Conservation (phyloP, 345 rosid genomes). For the Eucalyptus dawsonii region DNA sequence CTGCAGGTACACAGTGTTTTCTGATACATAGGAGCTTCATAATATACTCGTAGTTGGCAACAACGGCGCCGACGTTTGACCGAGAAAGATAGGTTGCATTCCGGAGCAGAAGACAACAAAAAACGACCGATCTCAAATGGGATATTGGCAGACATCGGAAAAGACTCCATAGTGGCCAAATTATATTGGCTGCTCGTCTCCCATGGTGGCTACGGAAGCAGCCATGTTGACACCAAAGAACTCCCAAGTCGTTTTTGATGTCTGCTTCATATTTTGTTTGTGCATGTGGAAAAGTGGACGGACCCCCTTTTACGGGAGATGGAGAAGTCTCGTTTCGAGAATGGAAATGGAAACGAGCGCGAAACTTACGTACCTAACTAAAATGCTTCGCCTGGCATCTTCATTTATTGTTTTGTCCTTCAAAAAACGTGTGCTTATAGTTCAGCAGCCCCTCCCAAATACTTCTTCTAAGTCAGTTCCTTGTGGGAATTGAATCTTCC, state of each 20-base stretch:
- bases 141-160: not conserved
- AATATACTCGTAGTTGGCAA: not conserved
- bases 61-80: not conserved
- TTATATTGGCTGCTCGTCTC: not conserved
- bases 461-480: not conserved
- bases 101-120: not conserved
- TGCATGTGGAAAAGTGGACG: not conserved
- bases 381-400: not conserved
- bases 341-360: not conserved
- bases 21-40: not conserved
- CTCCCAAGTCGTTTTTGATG: not conserved
- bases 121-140: not conserved
- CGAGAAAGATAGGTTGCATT: not conserved
- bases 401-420: not conserved
- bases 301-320: not conserved
- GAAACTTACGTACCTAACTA: not conserved
- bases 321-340: not conserved
- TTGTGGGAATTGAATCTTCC: not conserved
- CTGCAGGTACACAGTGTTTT: not conserved
- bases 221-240: not conserved
- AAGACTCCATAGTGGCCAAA: not conserved
- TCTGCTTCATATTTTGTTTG: not conserved
- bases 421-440: not conserved
- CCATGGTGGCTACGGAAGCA: not conserved
- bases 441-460: not conserved